A percentile compares a stretch with the other conserved stretches of the same genome.
phyloP scores from a whole-genome alignment of 139 green algal genomes.

The Klebsormidium nitens region DNA sequence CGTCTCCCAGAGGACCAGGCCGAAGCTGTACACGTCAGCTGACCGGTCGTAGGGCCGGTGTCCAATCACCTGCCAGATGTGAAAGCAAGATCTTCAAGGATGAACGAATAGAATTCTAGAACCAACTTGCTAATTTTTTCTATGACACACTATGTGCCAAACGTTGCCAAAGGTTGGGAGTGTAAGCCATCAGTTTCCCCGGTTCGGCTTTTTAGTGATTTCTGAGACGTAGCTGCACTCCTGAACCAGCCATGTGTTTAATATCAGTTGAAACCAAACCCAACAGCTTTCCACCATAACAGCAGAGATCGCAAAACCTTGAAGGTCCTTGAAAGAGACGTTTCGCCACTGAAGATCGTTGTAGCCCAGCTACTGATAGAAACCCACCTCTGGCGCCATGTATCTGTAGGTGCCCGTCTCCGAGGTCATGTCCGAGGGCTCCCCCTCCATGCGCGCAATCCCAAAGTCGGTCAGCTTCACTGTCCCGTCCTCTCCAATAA shows the following conservation, averaged over 20 bases:
- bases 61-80: too few species aligned
- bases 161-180: not conserved
- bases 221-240: not conserved
- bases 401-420: constrained; percentile 1
- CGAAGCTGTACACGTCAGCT: constrained; percentile 75
- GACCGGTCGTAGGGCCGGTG: constrained; percentile 64
- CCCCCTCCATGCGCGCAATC: not conserved
- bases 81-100: not conserved
- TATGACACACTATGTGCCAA: not conserved
- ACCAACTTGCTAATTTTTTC: not conserved
- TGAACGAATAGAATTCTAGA: not conserved
- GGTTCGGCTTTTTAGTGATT: not conserved
- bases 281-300: not conserved
- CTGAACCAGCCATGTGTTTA: not conserved
- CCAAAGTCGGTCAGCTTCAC: too few species aligned
- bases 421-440: not conserved
- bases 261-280: not conserved
- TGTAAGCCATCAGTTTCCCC: not conserved
- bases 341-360: too few species aligned
- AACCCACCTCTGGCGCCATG: constrained; percentile 3
- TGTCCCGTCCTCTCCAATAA: too few species aligned
- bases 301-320: not conserved
- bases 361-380: too few species aligned
- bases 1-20: constrained; percentile 89
- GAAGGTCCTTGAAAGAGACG: too few species aligned